Evolutionary conservation across 495 filamentous ascomycete genomes (phyloP).

Genomic region (Penicillium lagena): DNA sequence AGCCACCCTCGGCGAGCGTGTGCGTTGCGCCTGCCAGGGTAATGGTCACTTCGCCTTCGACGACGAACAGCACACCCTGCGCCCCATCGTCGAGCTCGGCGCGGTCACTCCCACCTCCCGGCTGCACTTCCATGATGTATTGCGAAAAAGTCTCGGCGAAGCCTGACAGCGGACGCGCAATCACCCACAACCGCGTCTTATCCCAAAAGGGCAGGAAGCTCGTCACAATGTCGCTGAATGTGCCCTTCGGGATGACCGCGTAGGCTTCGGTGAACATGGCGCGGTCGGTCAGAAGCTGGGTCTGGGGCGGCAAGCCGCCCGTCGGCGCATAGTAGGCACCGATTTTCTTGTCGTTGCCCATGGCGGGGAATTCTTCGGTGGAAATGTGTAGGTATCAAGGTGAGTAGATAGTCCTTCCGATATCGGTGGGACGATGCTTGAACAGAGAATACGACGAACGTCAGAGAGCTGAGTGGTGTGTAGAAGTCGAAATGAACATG

Average conservation of each 20-base stretch:
- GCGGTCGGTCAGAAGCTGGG: slow-evolving; percentile 19
- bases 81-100: slow-evolving; percentile 14
- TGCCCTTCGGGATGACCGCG: slow-evolving; percentile 17
- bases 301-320: slow-evolving; percentile 18
- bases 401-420: too few relatives aligned
- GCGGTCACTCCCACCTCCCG: slow-evolving; percentile 16
- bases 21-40: slow-evolving; percentile 10
- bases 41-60: slow-evolving; percentile 17
- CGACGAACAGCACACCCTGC: slow-evolving; percentile 17
- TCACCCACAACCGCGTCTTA: slow-evolving; percentile 20
- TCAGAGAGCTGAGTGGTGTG: not conserved
- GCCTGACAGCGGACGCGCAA: slow-evolving; percentile 18
- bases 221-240: slow-evolving; percentile 19
- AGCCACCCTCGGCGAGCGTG: slow-evolving; percentile 17
- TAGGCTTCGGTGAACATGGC: slow-evolving; percentile 24
- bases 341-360: slow-evolving; percentile 18
- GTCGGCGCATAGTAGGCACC: slow-evolving; percentile 20
- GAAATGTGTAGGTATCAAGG: not conserved
- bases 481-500: not conserved
- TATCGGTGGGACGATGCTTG: not conserved
- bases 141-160: slow-evolving; percentile 23
- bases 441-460: not conserved
- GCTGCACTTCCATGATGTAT: slow-evolving; percentile 23
- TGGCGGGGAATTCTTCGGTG: not conserved
- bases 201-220: slow-evolving; percentile 24